phyloP scores from a whole-genome alignment of 176 grass and related monocot species.

The Saccharum spontaneum region DNA sequence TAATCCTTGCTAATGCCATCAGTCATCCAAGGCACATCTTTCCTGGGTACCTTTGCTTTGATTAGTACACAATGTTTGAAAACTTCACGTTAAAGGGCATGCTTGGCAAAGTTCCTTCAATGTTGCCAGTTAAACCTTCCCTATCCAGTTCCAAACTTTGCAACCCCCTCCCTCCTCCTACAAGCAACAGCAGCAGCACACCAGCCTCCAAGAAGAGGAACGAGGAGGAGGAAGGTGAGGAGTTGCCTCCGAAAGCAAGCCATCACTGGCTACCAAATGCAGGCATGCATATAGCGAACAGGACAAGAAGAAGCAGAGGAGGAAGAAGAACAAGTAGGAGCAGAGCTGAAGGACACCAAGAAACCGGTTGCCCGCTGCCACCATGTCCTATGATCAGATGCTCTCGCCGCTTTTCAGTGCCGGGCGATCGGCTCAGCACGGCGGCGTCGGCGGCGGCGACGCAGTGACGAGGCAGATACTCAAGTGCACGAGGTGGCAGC shows the following conservation, averaged over 20 bases:
- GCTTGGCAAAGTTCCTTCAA: constrained; percentile 10
- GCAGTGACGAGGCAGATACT: constrained; percentile 68
- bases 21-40: background rate
- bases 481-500: constrained; percentile 96
- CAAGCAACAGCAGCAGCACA: constrained; percentile 81
- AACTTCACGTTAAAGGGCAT: constrained; percentile 43
- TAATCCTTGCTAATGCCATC: background rate
- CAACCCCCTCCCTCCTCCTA: constrained; percentile 29
- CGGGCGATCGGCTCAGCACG: constrained; percentile 22
- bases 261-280: constrained; percentile 48
- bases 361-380: background rate
- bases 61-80: constrained; percentile 14
- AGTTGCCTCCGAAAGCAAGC: constrained; percentile 43
- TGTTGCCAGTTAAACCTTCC: constrained; percentile 69
- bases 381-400: constrained; percentile 61
- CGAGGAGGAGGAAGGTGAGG: constrained; percentile 22
- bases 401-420: constrained; percentile 39
- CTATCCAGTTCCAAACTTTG: constrained; percentile 51
- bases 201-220: constrained; percentile 52
- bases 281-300: constrained; percentile 60
- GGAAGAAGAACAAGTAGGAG: constrained; percentile 25
- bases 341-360: background rate
- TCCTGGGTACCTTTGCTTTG: background rate
- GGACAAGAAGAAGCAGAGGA: constrained; percentile 31
- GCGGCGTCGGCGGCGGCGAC: constrained; percentile 24